Base-by-base conservation (phyloP, 2,329 filamentous ascomycete species). In the Sarocladiaceae sp. region DNA sequence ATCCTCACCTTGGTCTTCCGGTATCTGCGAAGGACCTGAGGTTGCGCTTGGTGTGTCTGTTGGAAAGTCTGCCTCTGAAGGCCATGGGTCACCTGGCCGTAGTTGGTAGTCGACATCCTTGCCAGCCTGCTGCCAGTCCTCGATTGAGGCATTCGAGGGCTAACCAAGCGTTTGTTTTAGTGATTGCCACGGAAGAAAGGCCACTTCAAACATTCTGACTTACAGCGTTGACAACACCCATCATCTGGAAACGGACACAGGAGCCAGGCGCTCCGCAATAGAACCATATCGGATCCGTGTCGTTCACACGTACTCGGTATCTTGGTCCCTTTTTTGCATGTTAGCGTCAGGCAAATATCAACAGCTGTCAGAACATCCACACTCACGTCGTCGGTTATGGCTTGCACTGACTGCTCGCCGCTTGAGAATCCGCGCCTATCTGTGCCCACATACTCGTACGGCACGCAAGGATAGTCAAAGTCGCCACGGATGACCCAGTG, bases 201-300 rank as follows among this genome's bases (percentile, higher is more conserved):
- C 13, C 33, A 35, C n/a, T 18, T 19, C 1, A 37, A n/a, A 4
- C 7, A 21, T 16, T 23, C 5, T 20, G 16, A 46, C 68, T 48
- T 66, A 81, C 76, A 6, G 82, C 75, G 55, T 90, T 91, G 52
- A 91, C 82, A 1, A 78, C 83, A 3, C 85, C 85, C 13, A 91
- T 74, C 85, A 91, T 91, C 18, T 77, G 72, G 33, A 82, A 73
- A 3, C 65, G 59, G 3, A 71, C 69, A 55, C 86, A 91, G 2
- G 82, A 85, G 1, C 69, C 73, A 0, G 78, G 72, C 0, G 83
- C 83, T 0, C 80, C 77, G 50, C 82, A 88, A 59, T 87, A 88
- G 60, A 76, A 85, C 58, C 82, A 85, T 13, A 81, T 73, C 0
- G 83, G 82, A 18, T 74, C 60, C 0, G 79, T 82, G 50, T 80